phyloP scores from a whole-genome alignment of 768 basidiomycete species.

The Symmetrospora coprosmae region DNA sequence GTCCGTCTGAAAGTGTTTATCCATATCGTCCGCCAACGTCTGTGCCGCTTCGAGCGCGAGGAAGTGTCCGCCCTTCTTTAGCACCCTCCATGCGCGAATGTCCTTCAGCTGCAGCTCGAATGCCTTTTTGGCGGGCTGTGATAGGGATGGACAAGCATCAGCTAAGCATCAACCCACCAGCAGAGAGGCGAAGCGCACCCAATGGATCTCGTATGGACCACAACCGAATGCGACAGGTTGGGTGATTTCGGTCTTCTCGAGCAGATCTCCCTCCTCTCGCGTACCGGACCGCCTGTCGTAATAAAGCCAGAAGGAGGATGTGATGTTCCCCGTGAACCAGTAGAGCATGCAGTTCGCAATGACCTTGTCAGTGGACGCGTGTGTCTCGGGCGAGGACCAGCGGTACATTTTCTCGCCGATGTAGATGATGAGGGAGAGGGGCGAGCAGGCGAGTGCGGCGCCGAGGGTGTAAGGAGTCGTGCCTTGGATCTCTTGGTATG shows the following conservation, averaged over 20 bases:
- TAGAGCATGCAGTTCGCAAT: conserved; percentile 20
- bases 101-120: conserved; percentile 9
- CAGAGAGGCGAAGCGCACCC: too few relatives aligned
- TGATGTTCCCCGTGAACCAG: conserved; percentile 21
- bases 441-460: conserved; percentile 10
- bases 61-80: conserved; percentile 23
- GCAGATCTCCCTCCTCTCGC: not conserved
- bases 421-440: conserved; percentile 15
- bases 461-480: conserved; percentile 23
- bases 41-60: conserved; percentile 21
- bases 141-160: too few relatives aligned
- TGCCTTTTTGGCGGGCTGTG: conserved; percentile 12
- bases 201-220: conserved; percentile 21
- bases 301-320: conserved; percentile 19
- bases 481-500: conserved; percentile 23
- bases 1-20: not conserved
- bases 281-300: not conserved
- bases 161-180: too few relatives aligned
- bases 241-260: conserved; percentile 4
- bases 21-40: conserved; percentile 17
- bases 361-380: conserved; percentile 12
- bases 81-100: conserved; percentile 8
- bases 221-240: conserved; percentile 11
- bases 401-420: conserved; percentile 24
- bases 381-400: conserved; percentile 19